Base-by-base conservation (phyloP, 352 stramenopile genomes). In the Globisporangium iwayamae region DNA sequence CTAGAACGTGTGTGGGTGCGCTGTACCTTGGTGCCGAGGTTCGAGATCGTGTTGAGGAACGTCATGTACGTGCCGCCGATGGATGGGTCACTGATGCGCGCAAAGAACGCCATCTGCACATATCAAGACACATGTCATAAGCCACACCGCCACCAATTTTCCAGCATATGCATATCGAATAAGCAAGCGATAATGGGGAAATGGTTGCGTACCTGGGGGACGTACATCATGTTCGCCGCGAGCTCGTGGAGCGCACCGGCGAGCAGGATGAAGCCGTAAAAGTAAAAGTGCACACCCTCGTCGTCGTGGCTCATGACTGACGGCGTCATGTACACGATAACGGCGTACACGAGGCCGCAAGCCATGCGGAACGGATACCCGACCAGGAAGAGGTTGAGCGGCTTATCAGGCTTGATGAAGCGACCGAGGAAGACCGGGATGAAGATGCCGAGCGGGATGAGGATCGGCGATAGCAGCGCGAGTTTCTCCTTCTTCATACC, bases 41-140 rank as follows among this genome's bases (percentile, higher is more conserved):
- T 99, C 47, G 94, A 94, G 67, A 99, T 90, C 5, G 98, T 99
- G 73, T 99, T 99, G 50, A 99, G 85, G 57, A 99, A 94, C 36
- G 98, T 99, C 98, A 99, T 99, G 85, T 99, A 99, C 20, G 91
- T 98, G 56, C 98, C 98, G 54, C 98, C 98, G 72, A 99, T 99
- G 14, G 88, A 90, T 16, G 96, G 96, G 72, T 99, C 98, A 46
- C 97, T 98, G 62, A 99, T 93, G 48, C 90, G 82, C 55, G 97
- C 96, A 70, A 98, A 99, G 73, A 99, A 99, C 6, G 93, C 96
- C 97, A 99, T 99, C 85, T 99, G 92, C 2, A 30, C 3, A 16
- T 39, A 34, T 6, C 32, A 48, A 20, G 25, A 28, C 25, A 28
- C 16, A 30, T 39, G 8, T 16, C 36, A 14, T 30, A 18, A 13